These are phyloP conservation scores for Corrigiola litoralis DNA, from an alignment of 179 eudicot genomes.

Conservation along the genomic window DNA sequence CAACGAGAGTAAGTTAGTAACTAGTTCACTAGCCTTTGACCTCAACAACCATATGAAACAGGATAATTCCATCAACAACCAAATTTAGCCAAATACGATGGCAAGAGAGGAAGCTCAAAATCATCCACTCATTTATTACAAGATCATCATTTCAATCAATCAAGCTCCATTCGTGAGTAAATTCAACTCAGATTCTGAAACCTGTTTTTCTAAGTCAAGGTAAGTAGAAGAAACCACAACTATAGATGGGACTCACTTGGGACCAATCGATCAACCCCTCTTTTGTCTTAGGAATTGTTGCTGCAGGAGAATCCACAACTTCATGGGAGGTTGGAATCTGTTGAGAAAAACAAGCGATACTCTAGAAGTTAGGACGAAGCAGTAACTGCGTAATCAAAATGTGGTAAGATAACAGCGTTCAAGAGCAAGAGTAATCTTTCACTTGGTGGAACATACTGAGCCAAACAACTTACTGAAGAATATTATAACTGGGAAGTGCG, in stretches of 20 bases:
- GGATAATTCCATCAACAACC: not conserved
- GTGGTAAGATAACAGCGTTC: not conserved
- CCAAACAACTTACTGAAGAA: not conserved
- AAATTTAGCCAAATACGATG: not conserved
- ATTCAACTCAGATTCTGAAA: not conserved
- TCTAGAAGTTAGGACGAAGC: not conserved
- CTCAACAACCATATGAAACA: not conserved
- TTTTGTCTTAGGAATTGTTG: conserved; percentile 62
- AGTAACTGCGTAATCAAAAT: not conserved
- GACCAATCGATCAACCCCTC: conserved; percentile 92
- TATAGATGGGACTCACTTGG: conserved; percentile 40
- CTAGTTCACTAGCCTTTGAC: not conserved
- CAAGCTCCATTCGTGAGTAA: not conserved
- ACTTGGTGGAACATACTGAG: not conserved
- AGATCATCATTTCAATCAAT: not conserved
- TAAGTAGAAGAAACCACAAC: not conserved
- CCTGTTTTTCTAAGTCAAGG: not conserved
- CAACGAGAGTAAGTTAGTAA: not conserved
- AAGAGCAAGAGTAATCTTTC: not conserved
- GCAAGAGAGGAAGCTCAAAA: not conserved
- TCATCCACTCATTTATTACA: not conserved
- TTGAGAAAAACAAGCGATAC: conserved; percentile 14
- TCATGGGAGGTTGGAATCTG: conserved; percentile 84
- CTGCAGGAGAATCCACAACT: conserved; percentile 46
- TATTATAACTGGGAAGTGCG: not conserved